A percentile compares a stretch with the other conserved stretches of the same genome.
Evolutionary conservation across 805 yeast species (phyloP).

Genomic region (Wickerhamiella vanderwaltii): DNA sequence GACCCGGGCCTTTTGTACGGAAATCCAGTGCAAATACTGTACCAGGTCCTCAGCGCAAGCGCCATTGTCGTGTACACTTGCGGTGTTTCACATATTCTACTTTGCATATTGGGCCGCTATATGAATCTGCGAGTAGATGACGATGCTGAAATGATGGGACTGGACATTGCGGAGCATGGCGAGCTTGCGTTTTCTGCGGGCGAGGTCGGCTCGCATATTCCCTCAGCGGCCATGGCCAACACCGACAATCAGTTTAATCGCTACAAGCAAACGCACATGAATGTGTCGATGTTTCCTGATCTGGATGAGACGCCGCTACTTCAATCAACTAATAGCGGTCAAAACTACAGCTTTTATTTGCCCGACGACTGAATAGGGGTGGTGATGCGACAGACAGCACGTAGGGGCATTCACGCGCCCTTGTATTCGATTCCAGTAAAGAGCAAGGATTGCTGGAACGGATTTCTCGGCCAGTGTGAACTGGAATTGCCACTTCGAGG

Average conservation of each 20-base stretch:
- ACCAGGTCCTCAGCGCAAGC: constrained; percentile 69
- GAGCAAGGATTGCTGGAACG: no score
- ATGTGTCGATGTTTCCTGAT: constrained; percentile 20
- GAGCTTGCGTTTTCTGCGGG: constrained; percentile 45
- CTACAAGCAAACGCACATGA: constrained; percentile 15
- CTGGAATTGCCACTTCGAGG: no score
- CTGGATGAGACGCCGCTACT: constrained; percentile 20
- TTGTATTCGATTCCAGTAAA: no score
- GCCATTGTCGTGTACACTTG: constrained; percentile 70
- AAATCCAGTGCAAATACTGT: constrained; percentile 70
- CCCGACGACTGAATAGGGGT: not conserved
- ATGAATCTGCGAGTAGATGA: constrained; percentile 69
- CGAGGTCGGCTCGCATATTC: not conserved
- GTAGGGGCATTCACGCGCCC: no score
- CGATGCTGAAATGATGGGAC: constrained; percentile 80
- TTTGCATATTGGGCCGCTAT: constrained; percentile 58
- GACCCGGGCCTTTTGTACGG: constrained; percentile 74
- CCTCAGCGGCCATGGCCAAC: not conserved
- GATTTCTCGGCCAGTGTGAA: no score
- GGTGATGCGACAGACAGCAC: no score
- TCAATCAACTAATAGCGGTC: not conserved
- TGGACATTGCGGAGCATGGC: constrained; percentile 83
- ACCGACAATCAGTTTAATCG: constrained; percentile 7
- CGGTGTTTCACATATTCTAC: constrained; percentile 54
- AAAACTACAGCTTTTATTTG: not conserved